Evolutionary conservation across 805 yeast species (phyloP).

Genomic region (Groenewaldozyma tartarivorans): DNA sequence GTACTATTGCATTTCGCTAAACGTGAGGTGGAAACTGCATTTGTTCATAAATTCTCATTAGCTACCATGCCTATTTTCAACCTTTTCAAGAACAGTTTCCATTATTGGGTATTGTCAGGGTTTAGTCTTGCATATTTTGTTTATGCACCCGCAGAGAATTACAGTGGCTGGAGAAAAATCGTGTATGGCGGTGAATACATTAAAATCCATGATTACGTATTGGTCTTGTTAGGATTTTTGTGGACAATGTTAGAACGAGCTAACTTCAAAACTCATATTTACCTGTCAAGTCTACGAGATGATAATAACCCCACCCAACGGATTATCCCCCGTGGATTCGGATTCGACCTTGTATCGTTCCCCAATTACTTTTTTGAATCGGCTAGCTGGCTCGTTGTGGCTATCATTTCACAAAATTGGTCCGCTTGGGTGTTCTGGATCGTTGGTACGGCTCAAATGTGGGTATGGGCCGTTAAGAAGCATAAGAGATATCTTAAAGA

Average conservation of each 20-base stretch:
- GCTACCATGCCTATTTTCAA: slow-evolving; percentile 89
- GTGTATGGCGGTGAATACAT: slow-evolving; percentile 19
- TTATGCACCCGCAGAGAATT: slow-evolving; percentile 34
- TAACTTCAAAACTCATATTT: slow-evolving; percentile 63
- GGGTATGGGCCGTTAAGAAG: slow-evolving; percentile 82
- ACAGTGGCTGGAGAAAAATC: slow-evolving; percentile 10
- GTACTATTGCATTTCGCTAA: slow-evolving; percentile 71
- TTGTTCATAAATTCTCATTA: slow-evolving; percentile 75
- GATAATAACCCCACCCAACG: slow-evolving; percentile 50
- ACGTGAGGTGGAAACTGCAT: slow-evolving; percentile 80
- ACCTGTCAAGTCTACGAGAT: slow-evolving; percentile 46
- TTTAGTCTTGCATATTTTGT: slow-evolving; percentile 41
- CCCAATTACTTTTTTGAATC: slow-evolving; percentile 93
- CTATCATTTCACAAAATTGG: slow-evolving; percentile 69
- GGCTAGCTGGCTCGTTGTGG: slow-evolving; percentile 61
- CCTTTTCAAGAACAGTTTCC: slow-evolving; percentile 79
- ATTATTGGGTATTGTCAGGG: slow-evolving; percentile 92
- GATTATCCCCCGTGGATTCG: slow-evolving; percentile 73
- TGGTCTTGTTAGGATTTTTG: slow-evolving; percentile 13
- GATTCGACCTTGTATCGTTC: slow-evolving; percentile 71
- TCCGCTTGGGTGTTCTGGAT: slow-evolving; percentile 60
- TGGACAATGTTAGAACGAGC: slow-evolving; percentile 53
- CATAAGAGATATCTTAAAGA: slow-evolving; percentile 58
- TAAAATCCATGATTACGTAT: slow-evolving; percentile 6
- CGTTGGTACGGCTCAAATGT: slow-evolving; percentile 78